Conservation (phyloP, 768 basidiomycete species). For the Leucogyrophana mollusca region DNA sequence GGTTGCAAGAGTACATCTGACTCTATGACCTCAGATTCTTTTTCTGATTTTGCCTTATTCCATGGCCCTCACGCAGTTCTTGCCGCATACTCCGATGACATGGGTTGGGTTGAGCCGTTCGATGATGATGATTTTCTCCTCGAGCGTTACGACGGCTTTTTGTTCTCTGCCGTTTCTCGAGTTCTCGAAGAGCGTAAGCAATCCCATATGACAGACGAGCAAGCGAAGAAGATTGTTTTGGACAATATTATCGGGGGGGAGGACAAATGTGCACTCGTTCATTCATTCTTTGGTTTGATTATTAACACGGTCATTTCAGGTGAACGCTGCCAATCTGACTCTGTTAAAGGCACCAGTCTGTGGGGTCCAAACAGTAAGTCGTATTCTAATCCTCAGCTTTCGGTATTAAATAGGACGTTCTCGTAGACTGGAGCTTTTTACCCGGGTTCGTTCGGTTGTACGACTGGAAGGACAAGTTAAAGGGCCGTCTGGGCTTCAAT, state of each 20-base stretch:
- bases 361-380: constrained; percentile 28
- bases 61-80: background rate
- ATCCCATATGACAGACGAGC: background rate
- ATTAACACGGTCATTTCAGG: background rate
- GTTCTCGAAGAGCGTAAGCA: background rate
- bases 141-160: background rate
- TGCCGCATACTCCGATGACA: background rate
- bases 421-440: constrained; percentile 17
- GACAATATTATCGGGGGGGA: constrained; percentile 13
- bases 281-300: no score
- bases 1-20: no score
- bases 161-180: background rate
- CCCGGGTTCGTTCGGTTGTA: constrained; percentile 1
- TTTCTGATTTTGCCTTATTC: background rate
- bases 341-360: constrained; percentile 12
- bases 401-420: background rate
- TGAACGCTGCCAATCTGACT: constrained; percentile 13
- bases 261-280: constrained; percentile 21
- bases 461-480: constrained; percentile 5
- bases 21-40: background rate
- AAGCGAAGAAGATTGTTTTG: constrained; percentile 17
- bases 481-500: constrained; percentile 3
- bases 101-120: background rate
- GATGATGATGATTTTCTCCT: background rate
- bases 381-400: background rate